Conservation (phyloP, 2,329 filamentous ascomycete genomes). For the Paradendryphiella salina region DNA sequence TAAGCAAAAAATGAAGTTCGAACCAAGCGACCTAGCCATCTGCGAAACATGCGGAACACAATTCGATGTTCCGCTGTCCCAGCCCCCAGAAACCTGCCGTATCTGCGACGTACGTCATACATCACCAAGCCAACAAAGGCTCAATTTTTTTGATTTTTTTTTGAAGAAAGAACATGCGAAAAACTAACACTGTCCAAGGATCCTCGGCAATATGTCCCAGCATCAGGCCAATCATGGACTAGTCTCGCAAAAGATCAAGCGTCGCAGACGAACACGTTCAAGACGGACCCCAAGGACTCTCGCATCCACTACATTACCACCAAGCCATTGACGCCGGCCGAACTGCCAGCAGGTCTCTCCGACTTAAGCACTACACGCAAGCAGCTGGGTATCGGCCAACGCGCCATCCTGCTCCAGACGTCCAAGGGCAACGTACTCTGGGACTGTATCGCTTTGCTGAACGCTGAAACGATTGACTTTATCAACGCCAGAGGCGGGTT, state of each 20-base stretch:
- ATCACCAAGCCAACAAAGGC: slow-evolving; percentile 4
- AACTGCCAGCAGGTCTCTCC: slow-evolving; percentile 27
- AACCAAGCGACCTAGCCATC: slow-evolving; percentile 55
- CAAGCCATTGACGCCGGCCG: slow-evolving; percentile 28
- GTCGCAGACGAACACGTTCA: slow-evolving; percentile 60
- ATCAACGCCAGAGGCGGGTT: slow-evolving; percentile 68
- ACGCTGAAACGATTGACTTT: slow-evolving; percentile 62
- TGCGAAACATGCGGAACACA: slow-evolving; percentile 74
- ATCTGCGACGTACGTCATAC: slow-evolving; percentile 68
- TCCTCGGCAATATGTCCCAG: slow-evolving; percentile 69
- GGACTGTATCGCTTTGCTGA: slow-evolving; percentile 74
- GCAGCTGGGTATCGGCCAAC: slow-evolving; percentile 73
- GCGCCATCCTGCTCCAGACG: slow-evolving; percentile 69
- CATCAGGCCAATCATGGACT: slow-evolving; percentile 67
- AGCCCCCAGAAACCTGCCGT: slow-evolving; percentile 60
- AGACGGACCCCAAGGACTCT: slow-evolving; percentile 52
- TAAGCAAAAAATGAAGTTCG: slow-evolving; percentile 30
- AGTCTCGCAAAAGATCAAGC: slow-evolving; percentile 55
- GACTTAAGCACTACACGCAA: slow-evolving; percentile 45
- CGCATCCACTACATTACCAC: slow-evolving; percentile 53
- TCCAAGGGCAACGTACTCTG: slow-evolving; percentile 72
- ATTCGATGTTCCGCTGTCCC: slow-evolving; percentile 58
- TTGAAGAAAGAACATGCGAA: neutral
- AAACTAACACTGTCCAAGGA: slow-evolving; percentile 49
- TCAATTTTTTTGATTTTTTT: neutral